Evolutionary conservation across 2,329 filamentous ascomycete genomes (phyloP), one percentile per base, ranked within the genome.

Genomic region (Microdochium bolleyi): DNA sequence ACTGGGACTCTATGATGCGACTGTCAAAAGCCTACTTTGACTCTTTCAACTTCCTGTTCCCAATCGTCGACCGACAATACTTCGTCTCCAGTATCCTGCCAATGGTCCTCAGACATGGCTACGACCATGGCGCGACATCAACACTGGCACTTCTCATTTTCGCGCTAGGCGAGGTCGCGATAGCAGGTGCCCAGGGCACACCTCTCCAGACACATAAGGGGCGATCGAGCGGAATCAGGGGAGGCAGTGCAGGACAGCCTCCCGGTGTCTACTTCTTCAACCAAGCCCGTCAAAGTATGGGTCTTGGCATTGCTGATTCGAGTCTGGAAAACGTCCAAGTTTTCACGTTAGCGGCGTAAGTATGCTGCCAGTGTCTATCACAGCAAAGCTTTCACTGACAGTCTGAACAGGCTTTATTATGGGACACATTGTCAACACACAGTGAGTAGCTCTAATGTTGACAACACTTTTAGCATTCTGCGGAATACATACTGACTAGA

Each of bases 231-330:
- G 79, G 79, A 2, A 67, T 83, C 24, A 73, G 74, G 41, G 80
- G 79, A 13, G 78, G 79, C 1, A 72, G 73, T 2, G 58, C 64
- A 2, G 68, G 71, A 14, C 69, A 68, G 19, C 81, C 81, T 2
- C 82, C 82, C 0, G 82, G 82, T 0, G 62, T 85, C 2, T 71
- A 72, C 1, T 72, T 83, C 34, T 85, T 84, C 65, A 85, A 85
- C 56, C 82, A 84, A 63, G 82, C 80, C 16, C 72, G 82, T 50
- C 75, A 74, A 54, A 71, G 79, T n/a, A 72, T 84, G 61, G 82
- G 82, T 0, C 83, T 83, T 60, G 71, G 76, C 10, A 60, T 78
- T 51, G 76, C 76, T 1, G 74, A 80, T 24, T 79, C 74, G 59
- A 79, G 73, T 50, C 63, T 85, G 24, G 80, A 83, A 57, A 82